Evolutionary conservation across 192 early-diverging fungal species (phyloP), one percentile per base, ranked within the genome.

Genomic region (Backusella mclennaniae): DNA sequence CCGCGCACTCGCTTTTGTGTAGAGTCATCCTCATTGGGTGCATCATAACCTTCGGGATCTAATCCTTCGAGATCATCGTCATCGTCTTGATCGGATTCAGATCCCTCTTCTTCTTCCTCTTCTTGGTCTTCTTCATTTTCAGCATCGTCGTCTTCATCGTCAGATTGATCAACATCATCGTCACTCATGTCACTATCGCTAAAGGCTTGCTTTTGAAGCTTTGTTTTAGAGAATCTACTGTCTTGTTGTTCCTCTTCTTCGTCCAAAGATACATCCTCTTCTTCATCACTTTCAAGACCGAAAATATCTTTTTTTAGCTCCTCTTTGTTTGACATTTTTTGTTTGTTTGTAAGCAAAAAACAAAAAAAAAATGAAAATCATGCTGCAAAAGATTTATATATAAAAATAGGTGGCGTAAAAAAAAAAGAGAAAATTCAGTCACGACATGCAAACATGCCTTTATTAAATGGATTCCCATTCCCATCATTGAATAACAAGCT

Each of bases 91-190:
- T 74, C 72, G 7, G 23, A 29, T 49, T 12, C 46, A 17, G 31
- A 15, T 15, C 52, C 52, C 1, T 26, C 39, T 4, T 35, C 5
- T n/a, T 85, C 73, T 4, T 35, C 5, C 15, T 85, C 73, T 7
- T 73, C 42, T 0, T 26, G 26, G 26, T 59, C 42, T 41, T 76
- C 67, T 23, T 79, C 74, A 17, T 67, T 82, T n/a, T 76, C 73
- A 44, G 70, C 78, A 31, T 77, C 83, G 5, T 82, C 79, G 6
- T 82, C 76, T 15, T 84, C 74, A 9, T 80, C 76, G 6, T 74
- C 74, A 6, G 84, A 75, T 7, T 77, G 46, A 35, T 82, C 82
- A 59, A 39, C 71, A 31, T 84, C 73, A 49, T 76, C 69, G n/a
- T 66, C 69, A 33, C 42, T 70, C 8, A 21, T 23, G 41, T 41